Base-by-base conservation (phyloP, 306 rosid species). In the Morella rubra region DNA sequence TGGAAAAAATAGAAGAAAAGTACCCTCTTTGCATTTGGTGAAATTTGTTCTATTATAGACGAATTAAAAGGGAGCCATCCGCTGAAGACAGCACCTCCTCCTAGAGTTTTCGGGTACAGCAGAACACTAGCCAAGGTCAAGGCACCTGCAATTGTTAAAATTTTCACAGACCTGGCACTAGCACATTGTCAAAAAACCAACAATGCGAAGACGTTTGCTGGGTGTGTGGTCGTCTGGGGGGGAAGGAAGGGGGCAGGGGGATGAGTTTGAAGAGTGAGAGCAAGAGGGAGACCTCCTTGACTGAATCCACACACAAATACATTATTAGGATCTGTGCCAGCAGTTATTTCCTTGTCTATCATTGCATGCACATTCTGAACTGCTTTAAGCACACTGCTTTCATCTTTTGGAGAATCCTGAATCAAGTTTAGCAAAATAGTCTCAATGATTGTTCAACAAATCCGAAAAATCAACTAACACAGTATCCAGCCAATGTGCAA, bases 301-400 rank as follows among this genome's bases (percentile, higher is more conserved):
- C 98, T 93, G 81, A 93, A 86, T 81, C 98, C 98, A 58, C 98
- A 93, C 76, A 93, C 81, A 76, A 91, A 91, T 70, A 94, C 82
- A 62, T 94, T 89, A 52, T 78, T 87, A 46, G 97, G 98, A 81
- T 83, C 83, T 73, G 85, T 85, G 79, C 96, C 97, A 75, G 89
- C 84, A 64, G 92, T 94, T 79, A 91, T 85, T 84, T 89, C 96
- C 87, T 85, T 89, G 87, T 94, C 96, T 79, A 90, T 90, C 60
- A 84, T 86, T 73, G 94, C 89, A 82, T 94, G 96, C 49, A 94
- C 96, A 71, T 82, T 85, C 74, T 62, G 85, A 80, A 94, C 96
- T 44, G 96, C 96, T 84, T 87, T 87, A 78, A 91, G 89, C 71
- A 94, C 83, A 53, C 86, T 66, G 75, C 81, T 79, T 82, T 90